Base-by-base conservation (phyloP, 495 filamentous ascomycete genomes). In the Terfezia boudieri region DNA sequence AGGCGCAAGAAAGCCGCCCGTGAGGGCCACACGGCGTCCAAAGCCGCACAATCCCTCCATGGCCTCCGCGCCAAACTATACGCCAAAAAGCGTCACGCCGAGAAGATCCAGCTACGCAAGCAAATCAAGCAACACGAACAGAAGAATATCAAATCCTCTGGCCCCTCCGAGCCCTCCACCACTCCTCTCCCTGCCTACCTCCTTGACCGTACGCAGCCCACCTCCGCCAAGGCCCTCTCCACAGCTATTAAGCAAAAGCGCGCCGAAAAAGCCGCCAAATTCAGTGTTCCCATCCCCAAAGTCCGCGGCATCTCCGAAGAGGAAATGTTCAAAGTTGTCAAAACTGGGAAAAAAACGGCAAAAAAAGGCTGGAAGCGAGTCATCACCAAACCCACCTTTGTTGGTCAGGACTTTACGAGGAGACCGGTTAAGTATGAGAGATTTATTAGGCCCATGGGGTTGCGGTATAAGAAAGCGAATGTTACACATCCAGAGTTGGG, bases 71-170 rank as follows among this genome's bases (percentile, higher is more conserved):
- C 90, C 62, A 99, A 99, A 74, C 74, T 94, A 64, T 83, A 93
- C 73, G 82, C 86, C 67, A 83, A 94, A 74, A 83, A 90, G 76
- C 77, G 90, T 43, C 85, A 87, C 70, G 77, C 82, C 63, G 84
- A 96, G 71, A 99, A 99, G 81, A 96, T 99, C 67, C 88, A 95
- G 78, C 89, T 98, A 84, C 83, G 84, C 69, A 95, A 98, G 77
- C 74, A 79, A 62, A 93, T 98, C 76, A 83, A 82, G 68, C 80
- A 82, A 56, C 83, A 89, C 71, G 90, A 98, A 67, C 84, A 95
- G 73, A 81, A 84, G 68, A 92, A 92, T 64, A 80, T 96, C 73
- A 92, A 94, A 70, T 81, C 84, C n/a, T 73, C 78, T n/a, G 76
- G 78, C n/a, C 76, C 80, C 59, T 70, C 77, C 55, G 80, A 83